A percentile compares a stretch with the other conserved stretches of the same genome.
Evolutionary conservation across 2,329 filamentous ascomycete genomes (phyloP).

Genomic region (Colletotrichum liaoningense): DNA sequence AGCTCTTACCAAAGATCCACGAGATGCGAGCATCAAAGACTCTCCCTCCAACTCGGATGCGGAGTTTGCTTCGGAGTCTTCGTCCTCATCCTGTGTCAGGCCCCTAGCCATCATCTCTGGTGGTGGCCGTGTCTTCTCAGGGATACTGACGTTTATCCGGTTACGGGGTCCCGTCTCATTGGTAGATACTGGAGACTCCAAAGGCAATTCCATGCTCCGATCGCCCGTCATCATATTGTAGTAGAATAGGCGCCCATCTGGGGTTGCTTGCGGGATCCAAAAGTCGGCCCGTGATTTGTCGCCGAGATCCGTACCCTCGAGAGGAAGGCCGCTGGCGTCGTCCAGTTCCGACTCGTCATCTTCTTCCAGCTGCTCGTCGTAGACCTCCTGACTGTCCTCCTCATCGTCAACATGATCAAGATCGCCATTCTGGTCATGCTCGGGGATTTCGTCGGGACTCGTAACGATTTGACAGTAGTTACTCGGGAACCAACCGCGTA

Average conservation of each 20-base stretch:
- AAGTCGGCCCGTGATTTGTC: conserved; percentile 92
- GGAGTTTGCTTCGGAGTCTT: conserved; percentile 86
- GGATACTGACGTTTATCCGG: conserved; percentile 87
- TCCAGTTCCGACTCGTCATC: conserved; percentile 70
- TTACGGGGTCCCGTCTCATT: conserved; percentile 89
- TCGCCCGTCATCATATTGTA: conserved; percentile 98
- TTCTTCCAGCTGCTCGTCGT: conserved; percentile 75
- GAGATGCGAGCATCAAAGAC: conserved; percentile 73
- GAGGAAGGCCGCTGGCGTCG: conserved; percentile 72
- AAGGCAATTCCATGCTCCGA: conserved; percentile 91
- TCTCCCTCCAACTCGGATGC: conserved; percentile 87
- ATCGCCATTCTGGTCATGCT: conserved; percentile 66
- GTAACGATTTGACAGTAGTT: conserved; percentile 95
- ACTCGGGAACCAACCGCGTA: conserved; percentile 98
- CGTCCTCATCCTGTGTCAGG: conserved; percentile 85
- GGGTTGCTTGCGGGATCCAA: conserved; percentile 97
- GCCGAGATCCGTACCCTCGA: conserved; percentile 71
- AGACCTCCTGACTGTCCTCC: conserved; percentile 71
- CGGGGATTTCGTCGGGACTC: conserved; percentile 77
- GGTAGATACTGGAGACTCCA: conserved; percentile 86
- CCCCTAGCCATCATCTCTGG: conserved; percentile 91
- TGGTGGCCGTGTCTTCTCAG: conserved; percentile 89
- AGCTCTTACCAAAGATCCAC: conserved; percentile 72
- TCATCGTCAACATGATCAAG: conserved; percentile 71
- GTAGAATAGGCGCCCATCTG: conserved; percentile 93